phyloP scores from a whole-genome alignment of 305 asterid species.

The Fraxinus platypoda region DNA sequence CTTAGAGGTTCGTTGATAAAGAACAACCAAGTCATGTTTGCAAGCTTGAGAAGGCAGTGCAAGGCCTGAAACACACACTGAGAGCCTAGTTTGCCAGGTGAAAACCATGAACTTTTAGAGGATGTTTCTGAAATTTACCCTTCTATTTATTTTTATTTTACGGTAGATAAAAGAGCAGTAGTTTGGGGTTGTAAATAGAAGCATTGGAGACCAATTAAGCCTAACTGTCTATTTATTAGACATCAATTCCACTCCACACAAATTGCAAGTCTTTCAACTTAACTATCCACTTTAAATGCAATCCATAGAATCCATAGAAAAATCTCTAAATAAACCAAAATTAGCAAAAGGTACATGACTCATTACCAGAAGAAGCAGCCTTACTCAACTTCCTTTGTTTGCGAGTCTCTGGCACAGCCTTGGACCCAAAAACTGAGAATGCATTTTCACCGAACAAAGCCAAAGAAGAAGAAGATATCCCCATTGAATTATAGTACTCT shows the following conservation, averaged over 20 bases:
- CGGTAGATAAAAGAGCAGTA: not conserved
- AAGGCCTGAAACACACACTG: not conserved
- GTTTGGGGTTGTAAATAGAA: not conserved
- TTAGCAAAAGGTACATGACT: not conserved
- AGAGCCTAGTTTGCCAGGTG: not conserved
- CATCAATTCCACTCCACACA: not conserved
- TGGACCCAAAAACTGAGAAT: slow-evolving; percentile 28
- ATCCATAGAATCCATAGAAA: not conserved
- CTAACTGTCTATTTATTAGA: not conserved
- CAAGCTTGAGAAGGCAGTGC: not conserved
- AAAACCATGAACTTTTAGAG: not conserved
- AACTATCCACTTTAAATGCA: not conserved
- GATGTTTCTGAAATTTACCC: not conserved
- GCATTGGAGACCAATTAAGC: not conserved
- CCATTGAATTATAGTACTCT: slow-evolving; percentile 25
- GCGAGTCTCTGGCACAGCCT: slow-evolving; percentile 20
- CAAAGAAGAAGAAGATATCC: slow-evolving; percentile 26
- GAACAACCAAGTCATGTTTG: not conserved
- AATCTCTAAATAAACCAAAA: not conserved
- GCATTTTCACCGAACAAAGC: slow-evolving; percentile 28
- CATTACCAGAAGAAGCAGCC: slow-evolving; percentile 30
- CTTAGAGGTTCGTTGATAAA: not conserved
- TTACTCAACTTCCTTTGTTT: slow-evolving; percentile 22
- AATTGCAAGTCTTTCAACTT: not conserved
- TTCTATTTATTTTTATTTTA: not conserved